These are phyloP conservation scores for Acorus gramineus DNA, from an alignment of 106 monocot species.

Conservation along the genomic window DNA sequence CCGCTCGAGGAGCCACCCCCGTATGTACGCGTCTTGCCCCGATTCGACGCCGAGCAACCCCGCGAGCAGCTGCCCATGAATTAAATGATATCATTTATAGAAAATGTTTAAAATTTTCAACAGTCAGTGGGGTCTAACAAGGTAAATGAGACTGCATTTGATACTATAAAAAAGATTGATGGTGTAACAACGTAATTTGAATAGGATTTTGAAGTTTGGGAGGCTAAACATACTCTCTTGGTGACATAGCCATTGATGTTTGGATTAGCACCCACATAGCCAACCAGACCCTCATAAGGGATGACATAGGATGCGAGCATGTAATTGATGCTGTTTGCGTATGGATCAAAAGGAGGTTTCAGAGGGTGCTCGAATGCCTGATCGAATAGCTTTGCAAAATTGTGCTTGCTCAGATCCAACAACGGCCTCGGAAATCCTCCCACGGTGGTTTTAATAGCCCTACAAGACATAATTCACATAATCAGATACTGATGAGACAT, in stretches of 20 bases:
- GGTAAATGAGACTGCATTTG: no score
- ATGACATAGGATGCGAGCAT: constrained; percentile 39
- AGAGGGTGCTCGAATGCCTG: constrained; percentile 34
- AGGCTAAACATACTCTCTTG: constrained; percentile 20
- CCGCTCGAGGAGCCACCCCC: constrained; percentile 22
- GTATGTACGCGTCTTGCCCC: constrained; percentile 36
- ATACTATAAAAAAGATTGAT: no score
- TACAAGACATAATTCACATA: neutral
- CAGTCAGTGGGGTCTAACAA: no score
- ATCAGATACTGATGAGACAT: neutral
- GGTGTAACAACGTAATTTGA: no score
- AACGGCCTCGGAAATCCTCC: constrained; percentile 38
- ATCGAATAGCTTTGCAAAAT: constrained; percentile 40
- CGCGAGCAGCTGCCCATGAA: constrained; percentile 22
- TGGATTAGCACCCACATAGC: constrained; percentile 36
- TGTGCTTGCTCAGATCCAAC: constrained; percentile 28
- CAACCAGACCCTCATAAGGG: constrained; percentile 43
- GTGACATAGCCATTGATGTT: constrained; percentile 30
- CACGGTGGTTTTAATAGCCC: constrained; percentile 32
- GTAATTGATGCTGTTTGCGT: constrained; percentile 32
- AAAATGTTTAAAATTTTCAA: no score
- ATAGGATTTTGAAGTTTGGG: no score
- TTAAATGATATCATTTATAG: no score
- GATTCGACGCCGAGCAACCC: constrained; percentile 43
- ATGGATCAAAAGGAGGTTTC: constrained; percentile 51